Evolutionary conservation across 495 filamentous ascomycete species (phyloP).

Genomic region (Bryoglossum gracile): DNA sequence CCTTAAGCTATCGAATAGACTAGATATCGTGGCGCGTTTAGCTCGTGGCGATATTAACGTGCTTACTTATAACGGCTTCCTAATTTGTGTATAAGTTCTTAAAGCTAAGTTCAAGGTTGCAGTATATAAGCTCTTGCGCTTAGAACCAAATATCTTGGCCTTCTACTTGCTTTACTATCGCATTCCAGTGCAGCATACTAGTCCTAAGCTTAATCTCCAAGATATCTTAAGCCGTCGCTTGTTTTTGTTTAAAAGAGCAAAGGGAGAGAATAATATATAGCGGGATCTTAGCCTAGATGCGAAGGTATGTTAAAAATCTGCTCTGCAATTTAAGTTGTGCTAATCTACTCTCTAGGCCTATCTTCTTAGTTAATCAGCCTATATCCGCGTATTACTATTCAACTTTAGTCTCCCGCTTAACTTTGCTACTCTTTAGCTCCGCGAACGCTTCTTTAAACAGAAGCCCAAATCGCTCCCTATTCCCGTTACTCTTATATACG

Average conservation of each 20-base stretch:
- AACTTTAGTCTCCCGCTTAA: too few relatives aligned
- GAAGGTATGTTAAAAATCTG: constrained; percentile 27
- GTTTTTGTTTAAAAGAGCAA: constrained; percentile 29
- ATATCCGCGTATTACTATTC: constrained; percentile 31
- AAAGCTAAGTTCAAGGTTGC: constrained; percentile 26
- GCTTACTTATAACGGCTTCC: constrained; percentile 26
- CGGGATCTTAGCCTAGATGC: constrained; percentile 17
- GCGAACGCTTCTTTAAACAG: constrained; percentile 28
- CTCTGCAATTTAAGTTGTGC: too few relatives aligned
- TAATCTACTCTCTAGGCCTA: too few relatives aligned
- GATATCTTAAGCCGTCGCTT: too few relatives aligned
- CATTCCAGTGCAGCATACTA: constrained; percentile 22
- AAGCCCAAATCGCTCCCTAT: constrained; percentile 28
- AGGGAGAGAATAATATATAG: constrained; percentile 27
- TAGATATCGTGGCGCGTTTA: constrained; percentile 27
- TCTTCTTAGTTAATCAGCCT: constrained; percentile 23
- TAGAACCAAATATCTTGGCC: constrained; percentile 21
- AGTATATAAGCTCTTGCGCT: constrained; percentile 24
- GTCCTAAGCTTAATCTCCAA: constrained; percentile 21
- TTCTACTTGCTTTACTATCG: constrained; percentile 27
- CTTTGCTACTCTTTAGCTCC: too few relatives aligned
- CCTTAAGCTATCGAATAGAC: constrained; percentile 25
- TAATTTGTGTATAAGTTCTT: constrained; percentile 18
- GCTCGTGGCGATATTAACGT: constrained; percentile 29
- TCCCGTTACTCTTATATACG: constrained; percentile 29